Conservation (phyloP, 345 rosid species). For the Trapa bicornis region DNA sequence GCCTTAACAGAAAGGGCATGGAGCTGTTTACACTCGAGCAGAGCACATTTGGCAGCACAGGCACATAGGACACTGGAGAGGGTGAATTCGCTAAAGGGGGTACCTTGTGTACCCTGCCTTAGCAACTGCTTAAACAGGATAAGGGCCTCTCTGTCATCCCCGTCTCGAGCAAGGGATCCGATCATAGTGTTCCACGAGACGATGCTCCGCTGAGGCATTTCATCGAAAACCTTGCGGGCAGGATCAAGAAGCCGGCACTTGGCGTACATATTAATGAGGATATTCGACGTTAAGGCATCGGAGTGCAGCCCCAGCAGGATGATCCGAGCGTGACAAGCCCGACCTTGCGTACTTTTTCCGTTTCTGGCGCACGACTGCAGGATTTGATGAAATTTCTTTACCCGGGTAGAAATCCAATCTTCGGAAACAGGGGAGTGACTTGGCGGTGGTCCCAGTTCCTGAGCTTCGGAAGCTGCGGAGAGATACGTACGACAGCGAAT, state of each 20-base stretch:
- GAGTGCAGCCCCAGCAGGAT: constrained; percentile 22
- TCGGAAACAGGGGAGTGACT: not conserved
- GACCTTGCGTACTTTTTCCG: constrained; percentile 21
- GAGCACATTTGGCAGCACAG: constrained; percentile 31
- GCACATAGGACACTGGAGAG: constrained; percentile 61
- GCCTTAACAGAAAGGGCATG: constrained; percentile 53
- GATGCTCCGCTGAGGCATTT: constrained; percentile 45
- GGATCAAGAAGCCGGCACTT: constrained; percentile 31
- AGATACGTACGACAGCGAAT: not conserved
- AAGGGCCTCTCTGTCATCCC: constrained; percentile 32
- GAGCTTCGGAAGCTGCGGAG: not conserved
- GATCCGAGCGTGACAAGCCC: constrained; percentile 41
- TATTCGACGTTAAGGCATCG: constrained; percentile 37
- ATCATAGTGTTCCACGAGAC: constrained; percentile 80
- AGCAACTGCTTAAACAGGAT: constrained; percentile 37
- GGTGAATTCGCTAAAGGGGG: constrained; percentile 43
- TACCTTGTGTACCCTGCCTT: constrained; percentile 20
- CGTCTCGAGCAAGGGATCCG: constrained; percentile 26
- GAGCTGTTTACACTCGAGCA: constrained; percentile 41
- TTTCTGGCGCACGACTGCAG: constrained; percentile 36
- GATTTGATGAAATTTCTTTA: constrained; percentile 22
- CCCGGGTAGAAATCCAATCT: constrained; percentile 5
- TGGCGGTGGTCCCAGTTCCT: not conserved
- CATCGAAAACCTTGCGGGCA: constrained; percentile 57
- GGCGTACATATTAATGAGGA: constrained; percentile 36